Conservation (phyloP, 352 stramenopile genomes). For the Globisporangium nunn region DNA sequence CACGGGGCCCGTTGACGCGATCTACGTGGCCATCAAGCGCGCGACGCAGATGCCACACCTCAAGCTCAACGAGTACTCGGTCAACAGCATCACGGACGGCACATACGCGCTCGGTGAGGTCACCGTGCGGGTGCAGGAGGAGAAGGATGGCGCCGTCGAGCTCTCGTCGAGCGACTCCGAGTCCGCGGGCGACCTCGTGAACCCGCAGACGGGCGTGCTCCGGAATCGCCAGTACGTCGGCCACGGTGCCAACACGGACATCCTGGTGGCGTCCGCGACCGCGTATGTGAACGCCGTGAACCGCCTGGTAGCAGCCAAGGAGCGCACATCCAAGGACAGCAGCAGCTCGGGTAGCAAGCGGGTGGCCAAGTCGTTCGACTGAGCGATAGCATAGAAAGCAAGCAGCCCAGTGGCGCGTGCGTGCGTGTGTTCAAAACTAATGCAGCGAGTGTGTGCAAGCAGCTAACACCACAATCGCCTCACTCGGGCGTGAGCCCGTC, state of each 20-base stretch:
- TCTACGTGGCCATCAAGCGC: slow-evolving; percentile 84
- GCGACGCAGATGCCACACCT: slow-evolving; percentile 75
- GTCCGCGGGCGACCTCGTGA: slow-evolving; percentile 48
- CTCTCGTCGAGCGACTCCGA: slow-evolving; percentile 19
- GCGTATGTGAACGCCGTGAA: slow-evolving; percentile 88
- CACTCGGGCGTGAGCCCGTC: slow-evolving; percentile 79
- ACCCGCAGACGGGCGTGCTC: slow-evolving; percentile 78
- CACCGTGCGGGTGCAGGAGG: slow-evolving; percentile 75
- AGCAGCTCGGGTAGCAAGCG: slow-evolving; percentile 7
- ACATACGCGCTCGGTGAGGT: slow-evolving; percentile 83
- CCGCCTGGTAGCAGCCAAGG: slow-evolving; percentile 70
- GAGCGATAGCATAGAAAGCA: not conserved
- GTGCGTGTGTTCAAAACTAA: no score
- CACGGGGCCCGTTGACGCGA: slow-evolving; percentile 80
- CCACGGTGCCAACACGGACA: slow-evolving; percentile 87
- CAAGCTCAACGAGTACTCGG: slow-evolving; percentile 84
- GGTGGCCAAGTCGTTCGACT: slow-evolving; percentile 23
- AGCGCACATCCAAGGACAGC: slow-evolving; percentile 22
- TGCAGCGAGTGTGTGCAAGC: not conserved
- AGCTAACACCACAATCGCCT: no score
- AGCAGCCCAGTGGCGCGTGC: no score
- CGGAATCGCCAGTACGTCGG: slow-evolving; percentile 85
- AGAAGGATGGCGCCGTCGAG: slow-evolving; percentile 31
- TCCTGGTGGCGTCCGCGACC: slow-evolving; percentile 82
- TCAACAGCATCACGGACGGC: slow-evolving; percentile 85